Percentiles rank a stretch among this genome's conserved stretches.
Evolutionary conservation across 2,329 filamentous ascomycete genomes (phyloP).

Genomic region (Aspergillus puulaauensis): DNA sequence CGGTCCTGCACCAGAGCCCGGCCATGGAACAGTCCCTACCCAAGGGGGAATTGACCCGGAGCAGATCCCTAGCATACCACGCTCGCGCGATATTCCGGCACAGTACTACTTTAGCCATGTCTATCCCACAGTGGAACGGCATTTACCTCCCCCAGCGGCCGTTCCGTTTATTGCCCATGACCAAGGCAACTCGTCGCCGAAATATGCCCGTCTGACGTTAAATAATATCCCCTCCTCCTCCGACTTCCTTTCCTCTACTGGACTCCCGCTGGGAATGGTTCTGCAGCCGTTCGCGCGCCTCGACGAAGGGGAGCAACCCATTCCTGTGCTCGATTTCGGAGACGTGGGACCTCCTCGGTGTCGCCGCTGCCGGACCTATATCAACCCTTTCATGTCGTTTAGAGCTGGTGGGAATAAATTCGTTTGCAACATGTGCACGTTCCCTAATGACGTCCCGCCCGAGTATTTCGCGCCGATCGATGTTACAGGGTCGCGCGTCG

Average conservation of each 20-base stretch:
- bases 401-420: conserved; percentile 91
- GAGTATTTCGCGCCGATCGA: conserved; percentile 94
- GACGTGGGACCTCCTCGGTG: conserved; percentile 87
- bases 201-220: conserved; percentile 85
- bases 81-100: conserved; percentile 77
- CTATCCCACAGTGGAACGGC: conserved; percentile 93
- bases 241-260: conserved; percentile 77
- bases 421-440: conserved; percentile 96
- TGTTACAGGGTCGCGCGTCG: conserved; percentile 80
- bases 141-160: conserved; percentile 83
- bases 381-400: conserved; percentile 99
- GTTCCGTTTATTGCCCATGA: conserved; percentile 92
- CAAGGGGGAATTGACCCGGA: conserved; percentile 82
- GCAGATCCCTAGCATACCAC: conserved; percentile 86
- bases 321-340: conserved; percentile 94
- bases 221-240: conserved; percentile 86
- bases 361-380: conserved; percentile 88
- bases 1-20: conserved; percentile 49
- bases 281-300: conserved; percentile 83
- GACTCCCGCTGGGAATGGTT: conserved; percentile 80
- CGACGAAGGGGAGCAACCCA: conserved; percentile 78
- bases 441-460: conserved; percentile 87
- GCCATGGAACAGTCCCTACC: conserved; percentile 60
- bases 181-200: conserved; percentile 94
- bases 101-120: conserved; percentile 82